Evolutionary conservation across 805 yeast genomes (phyloP), one percentile per base, ranked within the genome.

Genomic region (Spathaspora sp.): DNA sequence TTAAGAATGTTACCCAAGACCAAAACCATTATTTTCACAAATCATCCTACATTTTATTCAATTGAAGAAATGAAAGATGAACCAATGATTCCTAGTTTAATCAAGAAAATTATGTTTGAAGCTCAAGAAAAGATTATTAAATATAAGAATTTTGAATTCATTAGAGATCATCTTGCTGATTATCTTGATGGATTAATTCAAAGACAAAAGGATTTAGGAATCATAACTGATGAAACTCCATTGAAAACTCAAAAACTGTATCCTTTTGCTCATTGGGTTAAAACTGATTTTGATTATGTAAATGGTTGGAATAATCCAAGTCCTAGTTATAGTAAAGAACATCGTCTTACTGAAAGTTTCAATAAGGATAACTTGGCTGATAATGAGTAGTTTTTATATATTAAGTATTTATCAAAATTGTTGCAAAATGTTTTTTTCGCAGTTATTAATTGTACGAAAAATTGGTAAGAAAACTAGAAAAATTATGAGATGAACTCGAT

Each of bases 21-120:
- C 0, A 60, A 73, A 46, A 90, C 90, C 2, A 81, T 86, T 53
- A 81, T 86, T 47, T 86, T 86, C 72, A 83, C 90, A 26, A 86
- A 86, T 62, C 92, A 86, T 62, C 92, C 91, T 4, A 75, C 85
- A n/a, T 87, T 85, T 62, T 87, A 87, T 65, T 80, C 87, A 2
- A 81, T 87, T 42, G 92, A 87, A 40, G 93, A 88, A 51, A 80
- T 83, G 69, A 87, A 85, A 58, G 96, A 89, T 19, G 96, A 86
- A 56, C 82, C 89, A 1, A 65, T 89, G 52, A 86, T 92, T 47
- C 86, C 96, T 2, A 86, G 96, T 2, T 87, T 86, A 47, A 64
- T 86, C 47, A 78, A 79, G 60, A 85, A 83, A 58, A 81, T 84
- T 48, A 69, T 86, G 32, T 80, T 69, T 55, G 89, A 85, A 63